Percentiles rank a stretch among this genome's conserved stretches.
These are phyloP conservation scores for Phylloporus sp. DNA, from an alignment of 768 basidiomycete species.

Conservation along the genomic window DNA sequence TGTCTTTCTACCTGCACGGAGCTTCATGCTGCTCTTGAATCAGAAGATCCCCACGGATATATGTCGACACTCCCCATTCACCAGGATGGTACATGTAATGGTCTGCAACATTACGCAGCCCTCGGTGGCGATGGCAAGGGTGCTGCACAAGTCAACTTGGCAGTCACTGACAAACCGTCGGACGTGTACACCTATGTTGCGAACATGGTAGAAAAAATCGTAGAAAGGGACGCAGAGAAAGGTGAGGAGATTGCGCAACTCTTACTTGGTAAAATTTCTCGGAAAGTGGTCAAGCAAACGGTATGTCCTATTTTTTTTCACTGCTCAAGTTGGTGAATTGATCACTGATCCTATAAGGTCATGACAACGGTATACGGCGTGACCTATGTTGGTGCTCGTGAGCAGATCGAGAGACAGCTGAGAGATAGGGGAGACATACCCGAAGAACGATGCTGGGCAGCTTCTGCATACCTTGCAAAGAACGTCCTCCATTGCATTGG, in stretches of 20 bases:
- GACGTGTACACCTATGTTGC: conserved; percentile 96
- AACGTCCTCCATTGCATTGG: conserved; percentile 80
- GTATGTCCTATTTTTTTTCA: conserved; percentile 34
- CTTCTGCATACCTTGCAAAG: conserved; percentile 78
- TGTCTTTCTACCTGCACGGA: conserved; percentile 92
- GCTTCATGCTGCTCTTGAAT: conserved; percentile 73
- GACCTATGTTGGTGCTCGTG: conserved; percentile 90
- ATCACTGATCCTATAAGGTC: conserved; percentile 44
- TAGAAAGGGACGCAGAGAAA: conserved; percentile 52
- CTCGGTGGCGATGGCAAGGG: conserved; percentile 89
- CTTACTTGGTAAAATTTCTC: conserved; percentile 71
- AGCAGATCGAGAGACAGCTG: conserved; percentile 90
- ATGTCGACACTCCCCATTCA: conserved; percentile 83
- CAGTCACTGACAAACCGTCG: conserved; percentile 77
- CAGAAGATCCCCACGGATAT: conserved; percentile 54
- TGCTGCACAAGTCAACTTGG: conserved; percentile 89
- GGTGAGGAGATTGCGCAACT: conserved; percentile 54
- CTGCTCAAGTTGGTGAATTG: not conserved
- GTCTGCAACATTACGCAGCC: conserved; percentile 97
- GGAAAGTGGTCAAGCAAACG: conserved; percentile 98
- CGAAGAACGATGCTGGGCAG: conserved; percentile 66
- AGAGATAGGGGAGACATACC: conserved; percentile 69
- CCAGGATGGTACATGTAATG: conserved; percentile 98
- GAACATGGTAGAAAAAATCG: conserved; percentile 69
- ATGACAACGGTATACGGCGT: conserved; percentile 99